A percentile compares a stretch with the other conserved stretches of the same genome.
Conservation (phyloP, 768 basidiomycete species). For the Rhodotorula kratochvilovae region DNA sequence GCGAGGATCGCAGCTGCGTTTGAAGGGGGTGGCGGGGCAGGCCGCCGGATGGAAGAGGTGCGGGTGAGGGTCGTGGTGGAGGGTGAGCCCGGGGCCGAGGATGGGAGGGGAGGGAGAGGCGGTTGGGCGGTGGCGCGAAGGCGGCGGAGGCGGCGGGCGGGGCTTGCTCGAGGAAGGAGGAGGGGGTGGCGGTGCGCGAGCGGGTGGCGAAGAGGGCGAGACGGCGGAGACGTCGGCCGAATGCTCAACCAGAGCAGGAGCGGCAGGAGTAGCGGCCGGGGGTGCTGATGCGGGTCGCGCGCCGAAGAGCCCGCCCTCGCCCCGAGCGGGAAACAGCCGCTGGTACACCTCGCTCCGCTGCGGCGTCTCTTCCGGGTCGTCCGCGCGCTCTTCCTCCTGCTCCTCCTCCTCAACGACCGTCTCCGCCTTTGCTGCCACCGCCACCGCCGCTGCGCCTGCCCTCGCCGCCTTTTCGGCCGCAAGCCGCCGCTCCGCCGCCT, state of each 20-base stretch:
- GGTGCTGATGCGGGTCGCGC: neutral
- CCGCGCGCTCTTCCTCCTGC: neutral
- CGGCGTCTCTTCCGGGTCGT: neutral
- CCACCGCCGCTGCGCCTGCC: neutral
- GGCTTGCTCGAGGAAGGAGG: neutral
- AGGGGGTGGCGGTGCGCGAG: neutral
- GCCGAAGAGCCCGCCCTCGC: neutral
- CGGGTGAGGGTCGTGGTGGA: neutral
- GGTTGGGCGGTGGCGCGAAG: neutral
- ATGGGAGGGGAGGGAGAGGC: neutral
- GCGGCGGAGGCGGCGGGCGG: neutral
- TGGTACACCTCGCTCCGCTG: neutral
- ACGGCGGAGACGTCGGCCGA: too few relatives aligned
- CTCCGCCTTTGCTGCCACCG: neutral
- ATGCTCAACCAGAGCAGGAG: neutral
- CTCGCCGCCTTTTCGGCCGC: neutral
- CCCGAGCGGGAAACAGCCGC: conserved; percentile 2
- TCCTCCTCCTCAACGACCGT: neutral
- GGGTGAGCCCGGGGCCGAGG: neutral
- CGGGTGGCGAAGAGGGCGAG: neutral
- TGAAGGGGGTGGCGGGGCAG: neutral
- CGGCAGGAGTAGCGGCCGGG: too few relatives aligned
- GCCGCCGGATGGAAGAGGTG: neutral
- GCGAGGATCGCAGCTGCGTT: conserved; percentile 6
- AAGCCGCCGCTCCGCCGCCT: conserved; percentile 28